These are phyloP conservation scores for Candida sp. DNA, from an alignment of 1,139 yeast genomes.

Conservation along the genomic window DNA sequence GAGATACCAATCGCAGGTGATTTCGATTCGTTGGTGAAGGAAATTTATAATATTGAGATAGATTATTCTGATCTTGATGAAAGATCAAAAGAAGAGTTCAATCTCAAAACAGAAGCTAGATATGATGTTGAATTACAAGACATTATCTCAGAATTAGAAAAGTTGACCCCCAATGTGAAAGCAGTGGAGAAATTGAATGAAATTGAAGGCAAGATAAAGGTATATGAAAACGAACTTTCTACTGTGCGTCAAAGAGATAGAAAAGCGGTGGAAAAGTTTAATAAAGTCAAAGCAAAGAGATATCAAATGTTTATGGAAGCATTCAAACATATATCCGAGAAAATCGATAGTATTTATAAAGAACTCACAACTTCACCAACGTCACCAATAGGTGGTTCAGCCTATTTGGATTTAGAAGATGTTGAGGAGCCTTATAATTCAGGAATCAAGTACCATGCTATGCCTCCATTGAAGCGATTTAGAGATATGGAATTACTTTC, in stretches of 20 bases:
- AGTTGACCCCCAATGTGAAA: conserved; percentile 73
- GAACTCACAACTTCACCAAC: conserved; percentile 72
- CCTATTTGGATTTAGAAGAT: conserved; percentile 81
- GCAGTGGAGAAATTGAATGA: conserved; percentile 77
- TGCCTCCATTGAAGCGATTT: conserved; percentile 95
- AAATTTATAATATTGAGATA: conserved; percentile 47
- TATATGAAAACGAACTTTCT: conserved; percentile 64
- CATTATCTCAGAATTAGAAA: conserved; percentile 47
- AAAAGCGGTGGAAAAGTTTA: conserved; percentile 53
- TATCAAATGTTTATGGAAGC: conserved; percentile 65
- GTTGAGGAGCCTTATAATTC: conserved; percentile 85
- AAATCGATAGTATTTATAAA: conserved; percentile 79
- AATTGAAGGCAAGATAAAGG: conserved; percentile 58
- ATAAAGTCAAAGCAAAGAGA: conserved; percentile 58
- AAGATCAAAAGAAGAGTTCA: conserved; percentile 37
- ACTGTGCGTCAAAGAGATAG: conserved; percentile 61
- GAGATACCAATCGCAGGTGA: conserved; percentile 44
- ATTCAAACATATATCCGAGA: conserved; percentile 68
- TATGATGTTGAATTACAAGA: conserved; percentile 34
- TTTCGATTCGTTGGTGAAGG: conserved; percentile 34
- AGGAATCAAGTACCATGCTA: conserved; percentile 89
- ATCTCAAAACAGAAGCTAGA: conserved; percentile 40
- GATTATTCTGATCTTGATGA: conserved; percentile 54
- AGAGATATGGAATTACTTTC: conserved; percentile 91
- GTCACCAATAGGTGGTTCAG: conserved; percentile 88